Conservation (phyloP, 2,329 filamentous ascomycete species). For the Aspergillus aculeatus region DNA sequence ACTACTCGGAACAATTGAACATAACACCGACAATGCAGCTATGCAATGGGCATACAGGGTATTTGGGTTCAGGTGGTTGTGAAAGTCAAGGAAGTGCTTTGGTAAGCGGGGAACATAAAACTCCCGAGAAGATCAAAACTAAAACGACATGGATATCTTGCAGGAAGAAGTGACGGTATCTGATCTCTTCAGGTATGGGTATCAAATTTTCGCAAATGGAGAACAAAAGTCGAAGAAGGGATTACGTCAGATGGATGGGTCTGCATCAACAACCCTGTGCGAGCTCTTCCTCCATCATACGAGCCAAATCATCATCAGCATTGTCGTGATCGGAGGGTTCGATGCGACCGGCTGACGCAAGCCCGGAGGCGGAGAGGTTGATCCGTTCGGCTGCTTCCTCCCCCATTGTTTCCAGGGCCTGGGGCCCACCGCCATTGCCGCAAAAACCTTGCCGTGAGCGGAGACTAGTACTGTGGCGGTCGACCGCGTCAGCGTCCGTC, state of each 20-base stretch:
- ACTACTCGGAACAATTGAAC: not conserved
- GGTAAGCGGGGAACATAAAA: not conserved
- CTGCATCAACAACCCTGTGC: constrained; percentile 12
- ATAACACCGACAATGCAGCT: constrained; percentile 3
- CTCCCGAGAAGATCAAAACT: not conserved
- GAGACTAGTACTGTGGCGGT: not conserved
- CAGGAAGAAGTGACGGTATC: not conserved
- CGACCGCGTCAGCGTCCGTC: constrained; percentile 6
- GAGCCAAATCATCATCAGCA: constrained; percentile 22
- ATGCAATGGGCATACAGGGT: constrained; percentile 4
- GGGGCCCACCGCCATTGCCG: not conserved
- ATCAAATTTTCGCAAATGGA: not conserved
- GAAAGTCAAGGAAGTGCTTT: not conserved
- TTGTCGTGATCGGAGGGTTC: not conserved
- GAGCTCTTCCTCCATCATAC: constrained; percentile 29
- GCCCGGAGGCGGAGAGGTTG: not conserved
- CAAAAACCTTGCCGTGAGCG: not conserved
- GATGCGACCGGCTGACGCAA: not conserved
- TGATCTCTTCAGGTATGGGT: not conserved
- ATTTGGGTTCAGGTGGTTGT: too few relatives aligned
- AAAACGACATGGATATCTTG: not conserved
- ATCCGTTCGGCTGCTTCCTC: not conserved
- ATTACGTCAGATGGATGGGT: not conserved
- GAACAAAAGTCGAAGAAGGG: not conserved
- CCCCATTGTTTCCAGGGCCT: not conserved